These are phyloP conservation scores for Gastrolobium bilobum DNA, from an alignment of 306 rosid species.

Conservation along the genomic window DNA sequence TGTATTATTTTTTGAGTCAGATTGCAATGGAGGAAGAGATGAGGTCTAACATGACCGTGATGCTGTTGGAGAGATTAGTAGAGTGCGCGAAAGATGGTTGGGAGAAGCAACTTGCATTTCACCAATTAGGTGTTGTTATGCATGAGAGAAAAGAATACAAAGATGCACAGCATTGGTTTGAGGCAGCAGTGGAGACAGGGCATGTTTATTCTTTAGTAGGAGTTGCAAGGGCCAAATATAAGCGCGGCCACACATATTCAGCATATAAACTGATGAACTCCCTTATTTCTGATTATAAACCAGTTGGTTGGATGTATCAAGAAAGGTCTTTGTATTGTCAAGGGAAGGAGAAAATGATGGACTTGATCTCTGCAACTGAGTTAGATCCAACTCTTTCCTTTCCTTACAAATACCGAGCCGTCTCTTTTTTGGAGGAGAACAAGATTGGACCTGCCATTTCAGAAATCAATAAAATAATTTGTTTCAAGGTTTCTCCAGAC, in stretches of 20 bases:
- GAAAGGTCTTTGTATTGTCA: constrained; percentile 82
- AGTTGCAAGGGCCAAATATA: constrained; percentile 82
- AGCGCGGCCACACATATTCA: constrained; percentile 79
- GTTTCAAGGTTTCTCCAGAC: constrained; percentile 83
- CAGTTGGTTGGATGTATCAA: constrained; percentile 95
- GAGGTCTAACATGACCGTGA: constrained; percentile 82
- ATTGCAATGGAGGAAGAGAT: constrained; percentile 89
- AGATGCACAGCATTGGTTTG: constrained; percentile 80
- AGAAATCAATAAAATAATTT: constrained; percentile 78
- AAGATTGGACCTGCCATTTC: constrained; percentile 68
- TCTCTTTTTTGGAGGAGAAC: constrained; percentile 68
- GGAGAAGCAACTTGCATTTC: constrained; percentile 85
- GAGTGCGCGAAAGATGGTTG: constrained; percentile 77
- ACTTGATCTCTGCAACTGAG: constrained; percentile 77
- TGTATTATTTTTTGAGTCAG: constrained; percentile 82
- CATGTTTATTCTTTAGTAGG: constrained; percentile 83
- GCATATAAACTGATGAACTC: constrained; percentile 85
- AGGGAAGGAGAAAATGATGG: constrained; percentile 83
- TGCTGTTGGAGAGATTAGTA: constrained; percentile 84
- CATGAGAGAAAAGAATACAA: constrained; percentile 83
- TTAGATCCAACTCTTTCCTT: constrained; percentile 83
- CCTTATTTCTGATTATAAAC: constrained; percentile 68
- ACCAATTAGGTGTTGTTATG: constrained; percentile 85
- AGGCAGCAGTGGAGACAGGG: constrained; percentile 75
- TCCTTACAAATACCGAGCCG: constrained; percentile 85